Evolutionary conservation across 2,329 filamentous ascomycete genomes (phyloP), one percentile per base, ranked within the genome.

Genomic region (Cyphellophora attinorum): DNA sequence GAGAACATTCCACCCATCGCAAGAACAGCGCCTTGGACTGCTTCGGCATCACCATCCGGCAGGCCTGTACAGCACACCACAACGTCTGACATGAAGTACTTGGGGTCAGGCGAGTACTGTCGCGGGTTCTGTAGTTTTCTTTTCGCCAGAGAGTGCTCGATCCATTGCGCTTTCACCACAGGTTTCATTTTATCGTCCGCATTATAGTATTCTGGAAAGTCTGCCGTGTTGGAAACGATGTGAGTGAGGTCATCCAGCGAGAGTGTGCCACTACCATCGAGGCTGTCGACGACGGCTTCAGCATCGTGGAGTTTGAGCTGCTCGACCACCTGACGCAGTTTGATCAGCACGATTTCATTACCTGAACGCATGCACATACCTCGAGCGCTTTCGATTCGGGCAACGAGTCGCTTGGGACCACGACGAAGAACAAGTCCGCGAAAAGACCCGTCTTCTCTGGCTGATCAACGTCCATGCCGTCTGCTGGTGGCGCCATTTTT

Each of bases 61-160:
- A 98, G 75, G 50, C 91, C 83, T 30, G 80, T 85, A 52, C 84
- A 93, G 19, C 79, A 81, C 12, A 95, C 70, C 17, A 82, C 74
- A 27, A 96, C 81, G 47, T 85, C 79, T 33, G 82, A 83, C 60
- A 98, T 84, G 56, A 95, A 91, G 54, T 94, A 76, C 39, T 81
- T 75, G 2, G 89, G 88, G 51, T 98, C 91, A 2, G 91, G 91
- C 29, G 81, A 95, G 57, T 81, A 93, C 11, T 85, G 82, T 27
- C 89, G 77, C 6, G 88, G 75, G 48, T 85, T 85, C 19, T 79
- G 79, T 35, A 81, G 68, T 54, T 81, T 88, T 38, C 68, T 68
- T 49, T 79, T 81, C 14, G 67, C 57, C 2, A 94, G 57, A 3
- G 82, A 91, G 15, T 69, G 67, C 3, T 74, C 69, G 30, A 95